phyloP scores from a whole-genome alignment of 768 basidiomycete genomes.

The Suillus alpinus region DNA sequence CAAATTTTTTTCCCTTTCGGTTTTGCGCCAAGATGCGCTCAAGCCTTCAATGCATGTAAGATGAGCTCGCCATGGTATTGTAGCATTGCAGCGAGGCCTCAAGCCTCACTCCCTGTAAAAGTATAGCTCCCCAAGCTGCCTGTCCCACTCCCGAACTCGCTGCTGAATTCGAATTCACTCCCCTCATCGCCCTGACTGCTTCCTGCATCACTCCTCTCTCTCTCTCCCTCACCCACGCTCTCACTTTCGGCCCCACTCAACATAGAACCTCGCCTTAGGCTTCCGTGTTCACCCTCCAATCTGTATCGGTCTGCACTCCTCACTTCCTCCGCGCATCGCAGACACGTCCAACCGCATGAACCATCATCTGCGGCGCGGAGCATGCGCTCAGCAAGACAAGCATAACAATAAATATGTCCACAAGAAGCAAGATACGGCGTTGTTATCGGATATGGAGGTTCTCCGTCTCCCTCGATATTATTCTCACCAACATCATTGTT shows the following conservation, averaged over 20 bases:
- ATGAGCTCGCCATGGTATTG: too few species aligned
- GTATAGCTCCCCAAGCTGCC: constrained; percentile 24
- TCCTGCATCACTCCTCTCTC: constrained; percentile 16
- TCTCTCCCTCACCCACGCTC: constrained; percentile 22
- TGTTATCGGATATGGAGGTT: constrained; percentile 65
- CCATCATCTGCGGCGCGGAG: constrained; percentile 68
- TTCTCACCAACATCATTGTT: neutral
- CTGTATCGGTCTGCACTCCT: constrained; percentile 55
- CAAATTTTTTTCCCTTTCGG: neutral
- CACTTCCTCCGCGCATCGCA: constrained; percentile 72
- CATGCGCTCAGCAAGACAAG: constrained; percentile 84
- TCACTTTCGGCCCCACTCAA: constrained; percentile 35
- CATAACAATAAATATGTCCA: constrained; percentile 89
- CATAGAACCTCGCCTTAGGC: constrained; percentile 33
- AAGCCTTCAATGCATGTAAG: neutral
- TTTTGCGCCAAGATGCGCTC: neutral
- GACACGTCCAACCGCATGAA: constrained; percentile 69
- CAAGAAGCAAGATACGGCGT: constrained; percentile 84
- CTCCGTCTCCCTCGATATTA: constrained; percentile 22
- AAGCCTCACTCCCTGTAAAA: neutral
- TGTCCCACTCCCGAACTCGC: constrained; percentile 37
- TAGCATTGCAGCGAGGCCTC: neutral
- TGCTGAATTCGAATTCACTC: constrained; percentile 63
- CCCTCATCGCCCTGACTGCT: constrained; percentile 25
- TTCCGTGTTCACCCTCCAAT: constrained; percentile 15